Percentiles rank a stretch among this genome's conserved stretches.
phyloP scores from a whole-genome alignment of 2,329 filamentous ascomycete genomes.

The Penicillium sp. region DNA sequence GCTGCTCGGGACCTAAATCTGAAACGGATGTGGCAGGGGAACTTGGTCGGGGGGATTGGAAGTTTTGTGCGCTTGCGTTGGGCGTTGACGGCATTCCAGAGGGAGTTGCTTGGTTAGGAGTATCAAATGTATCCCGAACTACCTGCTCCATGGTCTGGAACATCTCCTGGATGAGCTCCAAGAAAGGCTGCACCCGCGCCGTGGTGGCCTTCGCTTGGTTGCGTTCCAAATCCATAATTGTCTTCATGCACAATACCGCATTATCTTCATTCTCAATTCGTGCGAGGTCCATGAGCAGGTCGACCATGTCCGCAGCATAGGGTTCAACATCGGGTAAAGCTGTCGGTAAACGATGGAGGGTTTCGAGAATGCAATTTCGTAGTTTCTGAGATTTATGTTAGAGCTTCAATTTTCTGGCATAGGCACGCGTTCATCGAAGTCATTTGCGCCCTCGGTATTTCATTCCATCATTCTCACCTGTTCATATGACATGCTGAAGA shows the following conservation, averaged over 20 bases:
- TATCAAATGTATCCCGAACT: slow-evolving; percentile 93
- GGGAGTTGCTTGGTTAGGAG: slow-evolving; percentile 58
- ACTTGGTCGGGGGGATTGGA: slow-evolving; percentile 84
- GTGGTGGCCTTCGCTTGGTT: slow-evolving; percentile 82
- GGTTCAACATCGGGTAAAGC: slow-evolving; percentile 80
- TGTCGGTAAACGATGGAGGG: slow-evolving; percentile 81
- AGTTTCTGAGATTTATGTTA: slow-evolving; percentile 63
- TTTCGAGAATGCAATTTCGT: slow-evolving; percentile 90
- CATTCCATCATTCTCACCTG: slow-evolving; percentile 58
- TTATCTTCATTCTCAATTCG: slow-evolving; percentile 97
- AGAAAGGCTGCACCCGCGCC: slow-evolving; percentile 83
- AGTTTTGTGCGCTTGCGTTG: slow-evolving; percentile 60
- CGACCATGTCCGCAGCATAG: slow-evolving; percentile 84
- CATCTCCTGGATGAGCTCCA: slow-evolving; percentile 90
- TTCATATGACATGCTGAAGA: slow-evolving; percentile 85
- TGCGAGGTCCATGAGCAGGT: slow-evolving; percentile 85
- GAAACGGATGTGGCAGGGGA: slow-evolving; percentile 81
- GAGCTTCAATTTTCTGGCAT: not conserved
- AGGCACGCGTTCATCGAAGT: not conserved
- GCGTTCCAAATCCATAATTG: slow-evolving; percentile 93
- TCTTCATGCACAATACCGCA: slow-evolving; percentile 97
- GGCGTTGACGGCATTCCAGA: slow-evolving; percentile 56
- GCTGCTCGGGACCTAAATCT: slow-evolving; percentile 80
- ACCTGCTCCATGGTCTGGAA: slow-evolving; percentile 94
- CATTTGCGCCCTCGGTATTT: not conserved